Evolutionary conservation across 2,329 filamentous ascomycete genomes (phyloP).

Genomic region (Neonectria magnoliae): DNA sequence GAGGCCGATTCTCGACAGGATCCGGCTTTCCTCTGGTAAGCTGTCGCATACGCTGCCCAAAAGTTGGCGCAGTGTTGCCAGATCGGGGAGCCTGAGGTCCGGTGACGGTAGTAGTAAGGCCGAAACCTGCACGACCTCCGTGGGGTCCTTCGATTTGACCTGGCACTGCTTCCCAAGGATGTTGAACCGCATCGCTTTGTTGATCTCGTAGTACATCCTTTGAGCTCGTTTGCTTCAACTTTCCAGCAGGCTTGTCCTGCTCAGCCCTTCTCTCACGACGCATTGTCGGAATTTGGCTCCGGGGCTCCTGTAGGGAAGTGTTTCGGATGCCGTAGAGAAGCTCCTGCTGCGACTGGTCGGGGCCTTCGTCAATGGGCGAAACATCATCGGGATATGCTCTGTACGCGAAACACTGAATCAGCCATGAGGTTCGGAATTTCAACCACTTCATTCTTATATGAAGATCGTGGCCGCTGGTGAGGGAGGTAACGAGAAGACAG

Average conservation of each 20-base stretch:
- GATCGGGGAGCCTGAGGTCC: slow-evolving; percentile 33
- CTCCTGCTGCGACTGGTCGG: slow-evolving; percentile 48
- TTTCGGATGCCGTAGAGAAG: slow-evolving; percentile 28
- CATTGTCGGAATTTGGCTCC: slow-evolving; percentile 62
- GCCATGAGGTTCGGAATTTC: slow-evolving; percentile 20
- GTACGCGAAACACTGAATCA: slow-evolving; percentile 38
- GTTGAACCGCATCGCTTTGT: slow-evolving; percentile 18
- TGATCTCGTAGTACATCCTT: slow-evolving; percentile 34
- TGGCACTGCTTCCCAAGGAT: slow-evolving; percentile 35
- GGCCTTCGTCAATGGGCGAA: slow-evolving; percentile 63
- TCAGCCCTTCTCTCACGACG: slow-evolving; percentile 61
- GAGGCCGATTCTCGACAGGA: slow-evolving; percentile 58
- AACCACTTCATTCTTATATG: slow-evolving; percentile 26
- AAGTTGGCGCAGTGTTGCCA: slow-evolving; percentile 42
- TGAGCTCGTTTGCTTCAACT: slow-evolving; percentile 51
- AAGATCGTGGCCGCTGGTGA: neutral
- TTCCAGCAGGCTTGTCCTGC: slow-evolving; percentile 50
- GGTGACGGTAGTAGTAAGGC: slow-evolving; percentile 42
- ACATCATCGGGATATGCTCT: slow-evolving; percentile 52
- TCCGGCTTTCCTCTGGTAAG: slow-evolving; percentile 50
- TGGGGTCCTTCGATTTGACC: slow-evolving; percentile 12
- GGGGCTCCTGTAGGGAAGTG: slow-evolving; percentile 32
- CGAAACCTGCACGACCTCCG: slow-evolving; percentile 28
- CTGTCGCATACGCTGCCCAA: slow-evolving; percentile 49
- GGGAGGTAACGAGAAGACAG: neutral